These are phyloP conservation scores for Asterophora parasitica DNA, from an alignment of 768 basidiomycete species.

Conservation along the genomic window DNA sequence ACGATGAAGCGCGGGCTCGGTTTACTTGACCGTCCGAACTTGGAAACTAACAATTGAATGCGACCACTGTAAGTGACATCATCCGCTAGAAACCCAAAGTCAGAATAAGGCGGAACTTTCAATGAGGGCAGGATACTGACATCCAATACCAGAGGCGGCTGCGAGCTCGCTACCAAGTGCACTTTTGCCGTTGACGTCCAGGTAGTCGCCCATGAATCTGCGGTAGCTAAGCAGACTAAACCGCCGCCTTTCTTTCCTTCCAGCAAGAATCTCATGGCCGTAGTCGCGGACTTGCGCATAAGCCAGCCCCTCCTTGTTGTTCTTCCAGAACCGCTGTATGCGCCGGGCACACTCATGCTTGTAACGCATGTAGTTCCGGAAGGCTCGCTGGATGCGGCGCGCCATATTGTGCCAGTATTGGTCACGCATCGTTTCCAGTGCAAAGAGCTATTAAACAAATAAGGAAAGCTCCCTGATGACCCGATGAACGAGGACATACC, in stretches of 20 bases:
- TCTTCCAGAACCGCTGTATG: constrained; percentile 98
- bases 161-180: constrained; percentile 74
- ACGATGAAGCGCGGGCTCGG: constrained; percentile 87
- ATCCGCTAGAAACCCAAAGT: constrained; percentile 45
- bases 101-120: not conserved
- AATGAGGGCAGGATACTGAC: constrained; percentile 38
- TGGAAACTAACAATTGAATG: constrained; percentile 80
- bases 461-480: constrained; percentile 4
- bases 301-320: constrained; percentile 90
- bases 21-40: constrained; percentile 83
- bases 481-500: constrained; percentile 36
- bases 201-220: constrained; percentile 94
- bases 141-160: constrained; percentile 63
- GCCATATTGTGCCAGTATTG: constrained; percentile 99
- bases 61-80: constrained; percentile 79
- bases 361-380: constrained; percentile 92
- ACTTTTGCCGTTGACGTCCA: constrained; percentile 81
- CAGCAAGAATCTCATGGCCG: constrained; percentile 87
- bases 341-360: constrained; percentile 92
- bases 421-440: constrained; percentile 97
- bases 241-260: constrained; percentile 88
- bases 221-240: constrained; percentile 93
- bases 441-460: constrained; percentile 69
- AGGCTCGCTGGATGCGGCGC: constrained; percentile 90
- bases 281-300: constrained; percentile 92